Percentiles rank a stretch among this genome's conserved stretches.
These are phyloP conservation scores for Hirsutella minnesotensis DNA, from an alignment of 2,329 filamentous ascomycete species.

Conservation along the genomic window DNA sequence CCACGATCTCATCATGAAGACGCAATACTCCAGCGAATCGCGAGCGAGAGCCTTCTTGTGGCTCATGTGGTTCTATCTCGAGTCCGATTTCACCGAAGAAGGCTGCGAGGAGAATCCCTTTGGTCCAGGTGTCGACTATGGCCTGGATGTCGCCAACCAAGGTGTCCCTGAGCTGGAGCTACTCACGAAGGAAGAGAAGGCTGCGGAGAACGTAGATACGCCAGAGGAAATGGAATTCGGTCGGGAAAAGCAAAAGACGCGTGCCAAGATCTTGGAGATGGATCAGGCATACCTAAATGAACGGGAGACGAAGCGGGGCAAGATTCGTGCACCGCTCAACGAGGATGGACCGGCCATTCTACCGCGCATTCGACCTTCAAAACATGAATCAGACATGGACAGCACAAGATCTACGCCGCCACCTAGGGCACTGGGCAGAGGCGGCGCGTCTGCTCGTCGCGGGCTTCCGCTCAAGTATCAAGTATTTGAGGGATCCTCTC, in stretches of 20 bases:
- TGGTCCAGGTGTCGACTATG: slow-evolving; percentile 57
- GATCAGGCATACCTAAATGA: slow-evolving; percentile 59
- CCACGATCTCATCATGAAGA: slow-evolving; percentile 92
- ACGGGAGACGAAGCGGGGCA: slow-evolving; percentile 45
- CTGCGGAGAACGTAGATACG: slow-evolving; percentile 63
- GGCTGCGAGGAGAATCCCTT: slow-evolving; percentile 87
- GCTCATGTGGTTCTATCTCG: slow-evolving; percentile 98
- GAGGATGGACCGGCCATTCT: slow-evolving; percentile 47
- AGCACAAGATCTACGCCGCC: slow-evolving; percentile 32
- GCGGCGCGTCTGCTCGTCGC: slow-evolving; percentile 9
- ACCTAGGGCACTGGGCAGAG: slow-evolving; percentile 18
- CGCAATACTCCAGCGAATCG: slow-evolving; percentile 67
- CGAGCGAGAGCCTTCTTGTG: slow-evolving; percentile 84
- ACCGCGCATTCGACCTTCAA: slow-evolving; percentile 51
- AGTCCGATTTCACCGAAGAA: slow-evolving; percentile 86
- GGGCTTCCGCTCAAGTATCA: slow-evolving; percentile 42
- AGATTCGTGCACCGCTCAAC: slow-evolving; percentile 24
- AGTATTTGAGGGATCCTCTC: slow-evolving; percentile 49
- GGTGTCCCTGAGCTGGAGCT: slow-evolving; percentile 56
- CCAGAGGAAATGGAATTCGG: slow-evolving; percentile 59
- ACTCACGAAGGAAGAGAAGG: slow-evolving; percentile 54
- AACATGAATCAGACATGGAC: slow-evolving; percentile 40
- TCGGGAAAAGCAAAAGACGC: slow-evolving; percentile 59
- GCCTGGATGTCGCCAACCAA: slow-evolving; percentile 52
- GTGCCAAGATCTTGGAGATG: slow-evolving; percentile 62